Percentiles rank a stretch among this genome's conserved stretches.
These are phyloP conservation scores for Trichosanthes truncata DNA, from an alignment of 306 rosid genomes.

Conservation along the genomic window DNA sequence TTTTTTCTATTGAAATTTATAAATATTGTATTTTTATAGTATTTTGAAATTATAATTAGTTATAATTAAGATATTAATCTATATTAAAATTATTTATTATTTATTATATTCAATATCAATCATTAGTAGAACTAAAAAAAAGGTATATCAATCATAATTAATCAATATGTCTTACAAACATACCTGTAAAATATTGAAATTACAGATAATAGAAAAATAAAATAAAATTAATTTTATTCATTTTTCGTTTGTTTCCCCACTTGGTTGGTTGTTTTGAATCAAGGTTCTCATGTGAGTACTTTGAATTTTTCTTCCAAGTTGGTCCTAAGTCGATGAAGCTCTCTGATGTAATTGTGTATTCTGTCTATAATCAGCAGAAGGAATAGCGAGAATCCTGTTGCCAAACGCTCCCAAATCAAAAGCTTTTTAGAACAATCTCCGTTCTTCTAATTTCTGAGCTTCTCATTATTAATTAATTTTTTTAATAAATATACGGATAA, in stretches of 20 bases:
- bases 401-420: not conserved
- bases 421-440: not conserved
- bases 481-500: too few species aligned
- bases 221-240: not conserved
- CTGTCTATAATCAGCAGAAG: not conserved
- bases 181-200: not conserved
- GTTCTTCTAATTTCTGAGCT: not conserved
- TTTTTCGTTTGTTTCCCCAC: not conserved
- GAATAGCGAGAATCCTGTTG: constrained; percentile 8
- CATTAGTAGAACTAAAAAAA: not conserved
- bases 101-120: not conserved
- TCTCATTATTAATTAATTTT: not conserved
- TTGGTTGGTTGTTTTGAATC: not conserved
- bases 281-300: not conserved
- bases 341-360: constrained; percentile 7
- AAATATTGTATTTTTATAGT: not conserved
- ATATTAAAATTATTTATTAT: too few species aligned
- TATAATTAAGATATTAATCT: not conserved
- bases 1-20: too few species aligned
- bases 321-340: constrained; percentile 2
- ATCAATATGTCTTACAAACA: not conserved
- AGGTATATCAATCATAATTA: not conserved
- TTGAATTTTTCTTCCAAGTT: not conserved
- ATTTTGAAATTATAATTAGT: not conserved
- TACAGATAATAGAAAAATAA: not conserved